phyloP scores from a whole-genome alignment of 495 filamentous ascomycete genomes.

The Acidiella bohemica region DNA sequence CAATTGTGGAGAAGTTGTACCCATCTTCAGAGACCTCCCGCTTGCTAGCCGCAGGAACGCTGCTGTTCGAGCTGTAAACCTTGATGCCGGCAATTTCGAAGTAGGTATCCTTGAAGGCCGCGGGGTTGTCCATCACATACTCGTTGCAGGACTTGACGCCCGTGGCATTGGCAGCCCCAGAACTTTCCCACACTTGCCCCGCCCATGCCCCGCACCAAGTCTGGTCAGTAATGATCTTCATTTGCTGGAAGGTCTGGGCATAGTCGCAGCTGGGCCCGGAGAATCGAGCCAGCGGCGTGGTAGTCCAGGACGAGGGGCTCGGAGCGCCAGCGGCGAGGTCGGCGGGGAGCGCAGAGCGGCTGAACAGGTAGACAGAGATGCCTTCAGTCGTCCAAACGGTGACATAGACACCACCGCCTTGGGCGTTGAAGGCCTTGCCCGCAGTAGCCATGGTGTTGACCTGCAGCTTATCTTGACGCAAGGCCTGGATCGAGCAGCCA shows the following conservation, averaged over 20 bases:
- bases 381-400: conserved; percentile 56
- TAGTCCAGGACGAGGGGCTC: conserved; percentile 39
- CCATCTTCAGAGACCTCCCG: no score
- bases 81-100: conserved; percentile 39
- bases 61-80: conserved; percentile 23
- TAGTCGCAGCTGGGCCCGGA: conserved; percentile 47
- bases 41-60: no score
- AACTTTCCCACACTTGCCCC: conserved; percentile 33
- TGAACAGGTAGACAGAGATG: conserved; percentile 71
- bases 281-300: conserved; percentile 53
- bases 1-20: no score
- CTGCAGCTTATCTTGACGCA: neutral
- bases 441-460: conserved; percentile 33
- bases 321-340: conserved; percentile 46
- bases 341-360: conserved; percentile 43
- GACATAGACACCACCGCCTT: conserved; percentile 59
- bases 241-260: conserved; percentile 46
- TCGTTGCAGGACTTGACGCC: conserved; percentile 23
- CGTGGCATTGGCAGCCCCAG: neutral
- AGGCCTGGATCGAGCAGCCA: conserved; percentile 5
- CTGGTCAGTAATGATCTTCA: conserved; percentile 68
- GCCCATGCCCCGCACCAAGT: conserved; percentile 89
- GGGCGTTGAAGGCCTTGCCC: conserved; percentile 56
- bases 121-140: conserved; percentile 32
- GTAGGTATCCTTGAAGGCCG: conserved; percentile 33